Base-by-base conservation (phyloP, 148 eudicot species). In the Linanthus parryae region DNA sequence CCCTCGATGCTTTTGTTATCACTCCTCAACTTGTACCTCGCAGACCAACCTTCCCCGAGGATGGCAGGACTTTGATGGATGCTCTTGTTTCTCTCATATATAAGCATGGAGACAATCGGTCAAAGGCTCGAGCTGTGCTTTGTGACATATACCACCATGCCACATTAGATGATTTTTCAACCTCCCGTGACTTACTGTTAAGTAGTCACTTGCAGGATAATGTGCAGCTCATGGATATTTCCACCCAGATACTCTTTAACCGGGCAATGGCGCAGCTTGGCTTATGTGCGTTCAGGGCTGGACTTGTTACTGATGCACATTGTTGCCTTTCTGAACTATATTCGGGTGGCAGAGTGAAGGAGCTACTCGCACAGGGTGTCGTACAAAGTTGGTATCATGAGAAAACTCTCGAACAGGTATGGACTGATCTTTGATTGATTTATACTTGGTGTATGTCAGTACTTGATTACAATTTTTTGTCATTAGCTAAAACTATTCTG, bases 91-190 rank as follows among this genome's bases (percentile, higher is more conserved):
- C 97, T 8, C 81, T 79, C 25, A 89, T 89, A 42, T 89, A 89
- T 66, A 74, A 77, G 64, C 66, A 47, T 55, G 97, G 97, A 25
- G 95, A 89, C 69, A 95, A 89, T 61, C 71, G 91, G 23, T 85
- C 95, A 5, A 89, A 85, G 73, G 97, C 97, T 36, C 80, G 97
- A 48, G 97, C 97, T 15, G 80, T 89, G 97, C 83, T 89, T 4
- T 89, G 95, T 68, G 95, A 89, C 48, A 85, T 89, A 44, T 89
- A 89, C 49, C 94, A 89, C 56, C 97, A 89, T 73, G 95, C 97
- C 15, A 76, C 85, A 24, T 54, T 64, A 59, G 97, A 85, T 65
- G 85, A 89, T 54, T 89, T 85, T 44, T 67, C 85, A 8, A 65
- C 72, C 38, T 71, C 95, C 10, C 90, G 95, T 8, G 95, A 89